Base-by-base conservation (phyloP, 1,284 basidiomycete genomes). In the Apiotrichum siamense region DNA sequence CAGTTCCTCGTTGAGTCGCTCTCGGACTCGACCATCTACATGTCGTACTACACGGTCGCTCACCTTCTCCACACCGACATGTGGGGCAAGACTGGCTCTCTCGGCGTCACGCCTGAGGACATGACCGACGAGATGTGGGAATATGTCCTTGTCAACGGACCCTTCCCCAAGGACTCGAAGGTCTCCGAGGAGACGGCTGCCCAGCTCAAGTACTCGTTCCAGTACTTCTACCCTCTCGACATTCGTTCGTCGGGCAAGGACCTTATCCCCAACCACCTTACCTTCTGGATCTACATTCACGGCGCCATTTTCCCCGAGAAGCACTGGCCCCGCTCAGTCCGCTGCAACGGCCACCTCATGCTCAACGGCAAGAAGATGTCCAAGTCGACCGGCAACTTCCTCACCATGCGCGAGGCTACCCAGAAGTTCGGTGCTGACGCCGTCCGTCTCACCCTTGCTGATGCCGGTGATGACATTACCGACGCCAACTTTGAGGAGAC, bases 341-440 rank as follows among this genome's bases (percentile, higher is more conserved):
- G 96, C 26, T 86, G 87, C 51, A 99, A 99, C 70, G 96, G 96
- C 0, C 96, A 98, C 70, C 76, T 98, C 76, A 88, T 94, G 87
- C 76, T 99, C 70, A 98, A 99, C 75, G 94, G 94, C 32, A 87
- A 93, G 79, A 99, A 98, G 80, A 98, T 99, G 96, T 86, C 84
- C 52, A 97, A 99, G 82, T 89, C 87, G 73, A 96, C 88, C 40
- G 96, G 75, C 7, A 73, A 76, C 59, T 72, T 72, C 59, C 67
- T 76, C 52, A 75, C 72, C 23, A 70, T 77, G 60, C 60, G 63
- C 36, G 76, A 75, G 44, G 75, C 76, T 5, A 73, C 71, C 23
- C 65, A 72, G 60, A 75, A 73, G 59, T 75, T 74, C 54, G 70
- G 72, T 53, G 64, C 71, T 43, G 66, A 73, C 70, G 90, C 94